Base-by-base conservation (phyloP, 495 filamentous ascomycete genomes). In the Aspergillus cavernicola region DNA sequence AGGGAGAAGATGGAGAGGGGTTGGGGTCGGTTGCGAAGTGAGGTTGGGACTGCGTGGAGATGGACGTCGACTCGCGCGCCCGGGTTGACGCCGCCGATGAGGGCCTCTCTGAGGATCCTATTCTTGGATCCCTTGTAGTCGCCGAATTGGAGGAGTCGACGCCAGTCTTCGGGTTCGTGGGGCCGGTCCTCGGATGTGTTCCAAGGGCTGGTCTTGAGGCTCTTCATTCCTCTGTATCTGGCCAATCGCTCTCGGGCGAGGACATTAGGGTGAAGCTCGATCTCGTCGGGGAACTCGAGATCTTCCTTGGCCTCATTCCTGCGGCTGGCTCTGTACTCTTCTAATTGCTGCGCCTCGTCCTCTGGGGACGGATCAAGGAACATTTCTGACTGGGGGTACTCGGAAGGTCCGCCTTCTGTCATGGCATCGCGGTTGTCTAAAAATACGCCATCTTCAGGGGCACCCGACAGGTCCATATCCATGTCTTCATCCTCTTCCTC, bases 221-320 rank as follows among this genome's bases (percentile, higher is more conserved):
- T 95, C 77, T 96, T 97, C 48, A 98, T 69, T 15, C 93, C 93
- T 63, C 93, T 73, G 70, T 95, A 98, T 44, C 87, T 80, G 12
- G 86, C 80, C 40, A 97, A 72, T 3, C 93, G 80, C 69, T 98
- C 93, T 36, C 89, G 74, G 3, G 92, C 93, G 35, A 88, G 76
- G 2, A 92, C 90, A 44, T 92, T 84, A 0, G 95, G 93, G 58
- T 86, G 89, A 36, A 98, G 77, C 66, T 98, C 93, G 60, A 97
- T 92, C 68, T 98, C 93, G 54, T 98, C 93, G 4, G 93, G 93
- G 71, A 97, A 98, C 59, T 97, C 92, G 15, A 86, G 79, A 64
- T 98, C 92, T 19, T 97, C 92, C 47, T 88, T 76, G 18, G 84
- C 89, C 58, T 96, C 90, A 20, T 80, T 83, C 24, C 80, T 78